A percentile compares a stretch with the other conserved stretches of the same genome.
These are phyloP conservation scores for Fusarium sp. DNA, from an alignment of 2,329 filamentous ascomycete genomes.

Conservation along the genomic window DNA sequence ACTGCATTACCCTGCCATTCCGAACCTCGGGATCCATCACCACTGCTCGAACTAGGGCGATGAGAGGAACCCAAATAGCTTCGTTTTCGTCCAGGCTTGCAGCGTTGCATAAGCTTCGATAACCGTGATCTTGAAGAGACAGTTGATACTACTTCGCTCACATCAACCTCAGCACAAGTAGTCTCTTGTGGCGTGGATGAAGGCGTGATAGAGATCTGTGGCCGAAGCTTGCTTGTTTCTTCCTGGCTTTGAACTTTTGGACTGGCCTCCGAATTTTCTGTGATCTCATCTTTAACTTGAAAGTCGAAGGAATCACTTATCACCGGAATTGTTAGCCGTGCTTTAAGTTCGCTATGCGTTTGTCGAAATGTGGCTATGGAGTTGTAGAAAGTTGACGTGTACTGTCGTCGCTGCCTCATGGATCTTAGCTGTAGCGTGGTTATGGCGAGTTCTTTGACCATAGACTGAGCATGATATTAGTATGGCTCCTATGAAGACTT, in stretches of 20 bases:
- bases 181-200: background rate
- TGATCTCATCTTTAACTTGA: background rate
- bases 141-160: constrained; percentile 5
- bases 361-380: constrained; percentile 13
- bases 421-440: constrained; percentile 27
- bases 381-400: constrained; percentile 24
- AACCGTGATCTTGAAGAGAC: constrained; percentile 16
- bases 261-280: rapidly evolving
- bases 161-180: rapidly evolving
- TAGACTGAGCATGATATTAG: background rate
- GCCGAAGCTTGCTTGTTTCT: background rate
- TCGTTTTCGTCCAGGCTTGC: background rate
- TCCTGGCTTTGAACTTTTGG: background rate
- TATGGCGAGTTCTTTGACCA: constrained; percentile 26
- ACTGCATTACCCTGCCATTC: background rate
- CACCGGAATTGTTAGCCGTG: rapidly evolving
- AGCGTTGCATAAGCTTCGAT: constrained; percentile 5
- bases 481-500: rapidly evolving
- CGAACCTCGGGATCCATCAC: background rate
- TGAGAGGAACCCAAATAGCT: background rate
- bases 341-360: background rate
- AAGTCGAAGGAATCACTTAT: background rate
- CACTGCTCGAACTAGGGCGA: background rate
- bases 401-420: constrained; percentile 32
- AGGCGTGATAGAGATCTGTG: constrained; percentile 4